A percentile compares a stretch with the other conserved stretches of the same genome.
These are phyloP conservation scores for Lophiostoma macrostomum DNA, from an alignment of 495 filamentous ascomycete genomes.

Conservation along the genomic window DNA sequence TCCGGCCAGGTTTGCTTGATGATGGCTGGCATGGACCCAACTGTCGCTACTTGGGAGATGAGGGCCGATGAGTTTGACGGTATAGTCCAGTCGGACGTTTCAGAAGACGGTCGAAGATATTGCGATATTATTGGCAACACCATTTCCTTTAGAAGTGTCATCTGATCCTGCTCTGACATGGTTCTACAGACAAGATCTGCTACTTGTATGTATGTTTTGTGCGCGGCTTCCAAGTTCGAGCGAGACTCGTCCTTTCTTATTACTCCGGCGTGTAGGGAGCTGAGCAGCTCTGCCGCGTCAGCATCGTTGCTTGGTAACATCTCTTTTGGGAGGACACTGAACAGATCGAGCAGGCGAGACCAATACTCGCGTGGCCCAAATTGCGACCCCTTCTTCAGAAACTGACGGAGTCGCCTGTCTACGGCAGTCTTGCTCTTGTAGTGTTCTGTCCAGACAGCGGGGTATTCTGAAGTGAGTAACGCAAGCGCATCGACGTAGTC, in stretches of 20 bases:
- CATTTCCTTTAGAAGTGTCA: constrained; percentile 47
- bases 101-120: constrained; percentile 52
- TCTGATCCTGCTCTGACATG: constrained; percentile 48
- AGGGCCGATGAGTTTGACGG: constrained; percentile 43
- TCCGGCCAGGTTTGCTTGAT: constrained; percentile 52
- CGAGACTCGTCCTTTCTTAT: constrained; percentile 69
- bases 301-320: constrained; percentile 51
- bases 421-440: constrained; percentile 66
- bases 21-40: constrained; percentile 35
- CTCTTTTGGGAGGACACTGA: constrained; percentile 56
- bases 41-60: constrained; percentile 43
- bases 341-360: constrained; percentile 58
- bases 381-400: constrained; percentile 82
- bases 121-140: constrained; percentile 58
- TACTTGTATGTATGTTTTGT: constrained; percentile 67
- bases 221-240: constrained; percentile 62
- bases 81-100: constrained; percentile 51
- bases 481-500: constrained; percentile 65
- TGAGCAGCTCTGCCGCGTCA: constrained; percentile 54
- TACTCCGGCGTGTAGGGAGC: constrained; percentile 66
- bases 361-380: constrained; percentile 67
- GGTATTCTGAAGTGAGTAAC: constrained; percentile 57
- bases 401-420: constrained; percentile 60
- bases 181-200: constrained; percentile 48
- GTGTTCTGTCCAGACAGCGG: constrained; percentile 71